Evolutionary conservation across 345 rosid species (phyloP).

Genomic region (Sisymbrium irio): DNA sequence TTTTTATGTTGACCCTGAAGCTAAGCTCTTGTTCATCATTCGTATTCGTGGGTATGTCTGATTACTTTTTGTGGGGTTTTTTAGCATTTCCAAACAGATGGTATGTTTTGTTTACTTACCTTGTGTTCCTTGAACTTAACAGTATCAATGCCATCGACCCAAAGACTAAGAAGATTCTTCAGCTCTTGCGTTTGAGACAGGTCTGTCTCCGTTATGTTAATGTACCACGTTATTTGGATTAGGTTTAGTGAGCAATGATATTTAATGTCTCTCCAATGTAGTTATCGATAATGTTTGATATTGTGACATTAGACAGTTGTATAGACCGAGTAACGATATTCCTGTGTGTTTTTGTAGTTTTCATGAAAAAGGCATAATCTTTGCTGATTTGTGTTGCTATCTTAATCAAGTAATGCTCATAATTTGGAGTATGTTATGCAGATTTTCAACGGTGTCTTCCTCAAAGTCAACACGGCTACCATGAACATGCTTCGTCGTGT

Average conservation of each 20-base stretch:
- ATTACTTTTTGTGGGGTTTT: not conserved
- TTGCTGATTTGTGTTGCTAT: not conserved
- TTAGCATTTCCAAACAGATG: not conserved
- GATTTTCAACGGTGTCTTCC: conserved; percentile 93
- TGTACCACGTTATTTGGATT: not conserved
- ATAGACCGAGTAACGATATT: not conserved
- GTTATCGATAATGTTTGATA: not conserved
- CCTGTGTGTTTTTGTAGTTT: not conserved
- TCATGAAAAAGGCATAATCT: not conserved
- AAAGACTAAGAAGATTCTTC: conserved; percentile 77
- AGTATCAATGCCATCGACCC: conserved; percentile 95
- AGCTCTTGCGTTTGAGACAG: conserved; percentile 95
- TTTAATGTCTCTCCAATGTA: not conserved
- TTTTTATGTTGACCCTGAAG: conserved; percentile 89
- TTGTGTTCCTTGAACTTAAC: conserved; percentile 5
- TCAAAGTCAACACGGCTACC: conserved; percentile 90
- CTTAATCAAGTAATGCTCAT: not conserved
- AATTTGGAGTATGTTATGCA: conserved; percentile 16
- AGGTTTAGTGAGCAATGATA: not conserved
- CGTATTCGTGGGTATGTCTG: conserved; percentile 73
- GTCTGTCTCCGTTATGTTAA: conserved; percentile 31
- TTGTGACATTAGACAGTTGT: not conserved
- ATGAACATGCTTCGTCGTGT: conserved; percentile 90
- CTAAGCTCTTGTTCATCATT: conserved; percentile 73
- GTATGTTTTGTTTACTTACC: not conserved